Evolutionary conservation across 768 basidiomycete species (phyloP), one percentile per base, ranked within the genome.

Genomic region (Mycena latifolia): DNA sequence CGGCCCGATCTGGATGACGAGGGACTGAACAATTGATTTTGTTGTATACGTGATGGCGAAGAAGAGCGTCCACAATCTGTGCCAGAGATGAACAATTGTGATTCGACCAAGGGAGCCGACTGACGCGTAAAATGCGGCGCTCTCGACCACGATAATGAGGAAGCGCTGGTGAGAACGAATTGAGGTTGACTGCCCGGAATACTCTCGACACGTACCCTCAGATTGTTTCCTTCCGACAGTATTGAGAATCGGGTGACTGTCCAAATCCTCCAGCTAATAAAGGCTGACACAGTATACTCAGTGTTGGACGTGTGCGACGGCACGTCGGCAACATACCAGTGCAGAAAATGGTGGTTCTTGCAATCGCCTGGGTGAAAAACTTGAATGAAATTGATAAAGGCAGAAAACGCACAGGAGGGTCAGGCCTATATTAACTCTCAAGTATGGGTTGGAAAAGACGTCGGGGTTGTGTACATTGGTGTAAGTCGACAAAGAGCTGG

Each of bases 161-260:
- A 66, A 66, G 46, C 59, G 52, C 57, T 67, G n/a, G n/a, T n/a
- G n/a, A n/a, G n/a, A n/a, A n/a, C n/a, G 45, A 37, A 50, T 37
- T 18, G 28, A 39, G 31, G 27, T 31, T 17, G 28, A 11, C 22
- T 51, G 9, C 18, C 8, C 22, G 46, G 35, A 59, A 58, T 35
- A 28, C 25, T 25, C 12, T 25, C 1, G 17, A n/a, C 4, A 27
- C 43, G 8, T 25, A 68, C 66, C 24, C 35, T 12, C 5, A 63
- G 45, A 25, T 55, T 63, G 20, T 17, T 48, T 41, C 65, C 59
- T 7, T 28, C 50, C 10, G 45, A 43, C 2, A 53, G 17, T 39
- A 48, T 47, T 27, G 29, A 20, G 11, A 29, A 10, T 29, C 29
- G 39, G 15, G 65, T 61, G 53, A 61, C 27, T 0, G 9, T 46